A percentile compares a stretch with the other conserved stretches of the same genome.
These are phyloP conservation scores for Leccinum longicurvipes DNA, from an alignment of 768 basidiomycete genomes.

Conservation along the genomic window DNA sequence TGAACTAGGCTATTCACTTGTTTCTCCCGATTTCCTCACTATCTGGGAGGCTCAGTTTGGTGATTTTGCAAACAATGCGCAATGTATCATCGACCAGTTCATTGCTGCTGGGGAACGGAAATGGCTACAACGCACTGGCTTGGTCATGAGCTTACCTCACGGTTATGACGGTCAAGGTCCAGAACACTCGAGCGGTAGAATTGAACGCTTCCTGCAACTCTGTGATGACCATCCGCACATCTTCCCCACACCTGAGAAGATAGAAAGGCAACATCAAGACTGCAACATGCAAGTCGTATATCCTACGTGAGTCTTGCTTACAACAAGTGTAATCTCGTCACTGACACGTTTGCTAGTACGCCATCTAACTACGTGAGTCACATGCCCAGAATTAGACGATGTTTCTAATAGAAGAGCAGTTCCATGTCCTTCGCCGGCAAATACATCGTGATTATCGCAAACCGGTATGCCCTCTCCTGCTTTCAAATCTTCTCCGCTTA, in stretches of 20 bases:
- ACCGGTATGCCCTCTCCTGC: conserved; percentile 54
- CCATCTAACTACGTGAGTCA: conserved; percentile 82
- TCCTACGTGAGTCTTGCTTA: conserved; percentile 64
- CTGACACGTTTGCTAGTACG: conserved; percentile 49
- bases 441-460: conserved; percentile 98
- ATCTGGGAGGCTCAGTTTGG: conserved; percentile 99
- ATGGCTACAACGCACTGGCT: conserved; percentile 91
- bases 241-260: conserved; percentile 85
- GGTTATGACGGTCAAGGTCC: conserved; percentile 99
- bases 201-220: conserved; percentile 96
- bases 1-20: conserved; percentile 97
- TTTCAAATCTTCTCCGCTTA: neutral
- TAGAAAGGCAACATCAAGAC: conserved; percentile 96
- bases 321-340: neutral
- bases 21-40: conserved; percentile 87
- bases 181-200: conserved; percentile 92
- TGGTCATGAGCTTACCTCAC: conserved; percentile 88
- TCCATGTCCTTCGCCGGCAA: conserved; percentile 96
- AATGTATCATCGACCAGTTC: conserved; percentile 98
- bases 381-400: neutral
- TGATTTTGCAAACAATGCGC: conserved; percentile 97
- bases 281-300: conserved; percentile 99
- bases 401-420: conserved; percentile 40
- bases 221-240: conserved; percentile 95
- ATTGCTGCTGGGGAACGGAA: conserved; percentile 96